Base-by-base conservation (phyloP, 257 asterid species). In the Nyctanthes arbortristis region DNA sequence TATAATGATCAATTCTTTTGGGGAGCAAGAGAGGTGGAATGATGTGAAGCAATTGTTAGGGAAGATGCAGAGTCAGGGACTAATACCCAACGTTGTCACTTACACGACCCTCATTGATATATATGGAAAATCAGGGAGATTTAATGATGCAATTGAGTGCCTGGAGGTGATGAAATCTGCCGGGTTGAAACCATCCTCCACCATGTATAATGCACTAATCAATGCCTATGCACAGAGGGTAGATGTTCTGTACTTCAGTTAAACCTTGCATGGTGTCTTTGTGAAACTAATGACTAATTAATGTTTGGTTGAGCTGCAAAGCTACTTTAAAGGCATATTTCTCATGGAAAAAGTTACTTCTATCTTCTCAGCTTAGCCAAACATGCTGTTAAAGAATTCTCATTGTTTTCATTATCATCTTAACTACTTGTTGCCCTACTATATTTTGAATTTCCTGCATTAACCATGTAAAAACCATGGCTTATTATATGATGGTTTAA, bases 151-250 rank as follows among this genome's bases (percentile, higher is more conserved):
- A 27, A 84, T 90, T 24, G 98, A 91, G 82, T 91, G 97, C 75
- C 77, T 93, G 82, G 94, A 93, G 87, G 90, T 88, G 40, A 90
- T 93, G 98, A 93, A 89, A 74, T 87, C 96, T 20, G 83, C 83
- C 13, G 98, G 98, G 24, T 69, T 93, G 81, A 93, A 78, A 49
- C 97, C 98, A 69, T 89, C 98, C 14, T 76, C 94, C 49, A 82
- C 98, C 24, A 93, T 90, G 96, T 93, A 93, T 73, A 93, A 93
- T 75, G 98, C 98, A 28, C 80, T 93, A 76, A 93, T 93, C 74
- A 93, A 93, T 81, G 96, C 97, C 65, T 93, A 93, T 78, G 98
- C 98, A 24, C 98, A 85, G 69, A 81, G 80, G 96, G 98, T 93
- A 88, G 33, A 61, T 70, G 63, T 66, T 71, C 67, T 77, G 34